phyloP scores from a whole-genome alignment of 192 early-diverging fungal species.

The Borealophlyctis nickersoniae region DNA sequence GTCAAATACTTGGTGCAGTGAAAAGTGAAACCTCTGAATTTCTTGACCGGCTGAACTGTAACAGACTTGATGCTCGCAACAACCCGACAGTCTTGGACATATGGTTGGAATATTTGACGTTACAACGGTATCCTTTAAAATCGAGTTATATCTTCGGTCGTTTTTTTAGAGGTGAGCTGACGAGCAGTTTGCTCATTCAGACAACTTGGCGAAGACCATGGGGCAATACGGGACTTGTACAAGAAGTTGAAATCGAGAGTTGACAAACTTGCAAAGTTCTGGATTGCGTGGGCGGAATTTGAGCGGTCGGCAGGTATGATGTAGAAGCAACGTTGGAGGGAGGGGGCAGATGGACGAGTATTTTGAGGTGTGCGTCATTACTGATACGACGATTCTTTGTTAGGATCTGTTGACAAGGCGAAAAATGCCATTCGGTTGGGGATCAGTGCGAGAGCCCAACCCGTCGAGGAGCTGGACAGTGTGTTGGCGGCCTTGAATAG shows the following conservation, averaged over 20 bases:
- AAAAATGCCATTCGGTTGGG: slow-evolving; percentile 19
- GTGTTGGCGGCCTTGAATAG: neutral
- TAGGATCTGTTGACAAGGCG: slow-evolving; percentile 24
- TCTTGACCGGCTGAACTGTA: neutral
- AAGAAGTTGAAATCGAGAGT: slow-evolving; percentile 32
- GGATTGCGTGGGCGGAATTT: slow-evolving; percentile 37
- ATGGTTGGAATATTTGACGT: slow-evolving; percentile 21
- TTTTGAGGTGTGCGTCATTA: neutral
- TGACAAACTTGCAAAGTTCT: slow-evolving; percentile 28
- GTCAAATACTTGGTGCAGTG: neutral
- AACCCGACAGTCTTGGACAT: slow-evolving; percentile 22
- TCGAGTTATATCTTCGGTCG: neutral
- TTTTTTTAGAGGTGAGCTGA: neutral
- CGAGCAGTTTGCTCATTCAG: neutral
- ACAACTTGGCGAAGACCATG: slow-evolving; percentile 15
- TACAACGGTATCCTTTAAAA: slow-evolving; percentile 13
- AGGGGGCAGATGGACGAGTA: neutral
- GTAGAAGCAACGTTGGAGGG: too few relatives aligned
- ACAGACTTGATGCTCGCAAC: slow-evolving; percentile 5
- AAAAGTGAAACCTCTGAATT: neutral
- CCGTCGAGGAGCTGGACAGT: slow-evolving; percentile 14
- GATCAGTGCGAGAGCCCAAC: slow-evolving; percentile 23
- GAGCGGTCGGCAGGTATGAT: slow-evolving; percentile 23
- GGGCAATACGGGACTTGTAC: slow-evolving; percentile 38
- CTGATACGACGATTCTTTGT: neutral